A percentile compares a stretch with the other conserved stretches of the same genome.
Conservation (phyloP, 352 stramenopile genomes). For the Globisporangium megalacanthum region DNA sequence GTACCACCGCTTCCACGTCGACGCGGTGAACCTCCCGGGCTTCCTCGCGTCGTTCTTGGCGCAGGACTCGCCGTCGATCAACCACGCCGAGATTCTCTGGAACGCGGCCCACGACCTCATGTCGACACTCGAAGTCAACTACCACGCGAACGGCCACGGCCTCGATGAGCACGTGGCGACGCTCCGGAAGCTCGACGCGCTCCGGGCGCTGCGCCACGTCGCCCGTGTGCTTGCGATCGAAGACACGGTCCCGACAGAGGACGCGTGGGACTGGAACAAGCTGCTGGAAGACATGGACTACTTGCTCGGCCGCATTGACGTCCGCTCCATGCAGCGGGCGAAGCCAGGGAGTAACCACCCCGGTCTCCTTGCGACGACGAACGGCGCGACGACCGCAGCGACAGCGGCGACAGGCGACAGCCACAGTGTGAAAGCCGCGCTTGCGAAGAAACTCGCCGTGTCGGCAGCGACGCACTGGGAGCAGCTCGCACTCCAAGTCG, state of each 20-base stretch:
- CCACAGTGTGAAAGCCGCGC: not conserved
- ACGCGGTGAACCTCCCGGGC: slow-evolving; percentile 86
- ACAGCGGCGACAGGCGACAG: not conserved
- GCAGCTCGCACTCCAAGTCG: slow-evolving; percentile 46
- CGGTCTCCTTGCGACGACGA: slow-evolving; percentile 1
- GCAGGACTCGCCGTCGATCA: slow-evolving; percentile 86
- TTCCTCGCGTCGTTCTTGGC: slow-evolving; percentile 89
- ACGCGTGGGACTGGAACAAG: slow-evolving; percentile 79
- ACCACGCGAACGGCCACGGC: slow-evolving; percentile 42
- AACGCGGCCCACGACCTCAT: slow-evolving; percentile 89
- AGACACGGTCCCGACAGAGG: slow-evolving; percentile 57
- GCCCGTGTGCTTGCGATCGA: slow-evolving; percentile 62
- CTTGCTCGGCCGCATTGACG: slow-evolving; percentile 54
- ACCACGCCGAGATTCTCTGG: slow-evolving; percentile 92
- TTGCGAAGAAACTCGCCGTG: slow-evolving; percentile 7
- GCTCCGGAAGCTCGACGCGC: slow-evolving; percentile 60
- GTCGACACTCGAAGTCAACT: slow-evolving; percentile 75
- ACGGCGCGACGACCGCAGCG: not conserved
- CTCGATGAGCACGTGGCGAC: slow-evolving; percentile 36
- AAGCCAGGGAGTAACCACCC: slow-evolving; percentile 18
- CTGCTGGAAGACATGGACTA: slow-evolving; percentile 70
- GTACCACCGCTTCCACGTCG: slow-evolving; percentile 93
- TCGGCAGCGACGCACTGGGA: slow-evolving; percentile 55
- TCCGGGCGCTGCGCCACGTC: slow-evolving; percentile 57
- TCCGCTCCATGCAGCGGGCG: slow-evolving; percentile 27